These are phyloP conservation scores for Malassezia dermatis DNA, from an alignment of 1,284 basidiomycete species.

Conservation along the genomic window DNA sequence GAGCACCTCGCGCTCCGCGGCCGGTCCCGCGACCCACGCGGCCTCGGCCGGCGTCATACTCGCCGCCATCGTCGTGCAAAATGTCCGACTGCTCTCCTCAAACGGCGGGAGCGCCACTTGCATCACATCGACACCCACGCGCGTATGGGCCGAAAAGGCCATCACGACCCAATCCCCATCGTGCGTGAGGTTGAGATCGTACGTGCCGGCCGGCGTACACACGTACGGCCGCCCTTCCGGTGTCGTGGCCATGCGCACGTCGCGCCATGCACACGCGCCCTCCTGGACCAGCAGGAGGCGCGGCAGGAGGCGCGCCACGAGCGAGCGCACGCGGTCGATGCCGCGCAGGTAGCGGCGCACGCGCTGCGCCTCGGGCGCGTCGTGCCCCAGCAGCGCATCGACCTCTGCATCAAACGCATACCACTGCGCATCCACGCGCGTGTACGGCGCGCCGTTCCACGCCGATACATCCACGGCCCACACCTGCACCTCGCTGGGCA, in stretches of 20 bases:
- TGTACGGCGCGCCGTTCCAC: slow-evolving; percentile 11
- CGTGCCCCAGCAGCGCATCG: neutral
- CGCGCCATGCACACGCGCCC: neutral
- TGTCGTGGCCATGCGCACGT: slow-evolving; percentile 2
- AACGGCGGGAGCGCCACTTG: slow-evolving; percentile 29
- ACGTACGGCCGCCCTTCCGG: slow-evolving; percentile 22
- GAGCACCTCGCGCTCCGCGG: slow-evolving; percentile 13
- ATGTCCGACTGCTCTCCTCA: slow-evolving; percentile 20
- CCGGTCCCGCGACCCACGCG: slow-evolving; percentile 20
- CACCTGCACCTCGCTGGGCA: neutral
- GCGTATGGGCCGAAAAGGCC: slow-evolving; percentile 18
- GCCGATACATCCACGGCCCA: slow-evolving; percentile 29
- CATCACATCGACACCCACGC: slow-evolving; percentile 43
- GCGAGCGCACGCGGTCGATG: slow-evolving; percentile 24
- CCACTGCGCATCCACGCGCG: neutral
- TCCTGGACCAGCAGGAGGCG: slow-evolving; percentile 13
- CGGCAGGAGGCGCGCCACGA: slow-evolving; percentile 24
- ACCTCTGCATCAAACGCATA: neutral
- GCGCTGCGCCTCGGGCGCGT: slow-evolving; percentile 16
- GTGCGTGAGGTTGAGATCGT: slow-evolving; percentile 41
- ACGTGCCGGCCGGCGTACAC: neutral
- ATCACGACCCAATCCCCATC: slow-evolving; percentile 42
- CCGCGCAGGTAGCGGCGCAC: slow-evolving; percentile 24
- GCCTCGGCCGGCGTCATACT: slow-evolving; percentile 28
- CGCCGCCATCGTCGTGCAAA: slow-evolving; percentile 38